These are phyloP conservation scores for Echinosophora koreensis DNA, from an alignment of 306 rosid species.

Conservation along the genomic window DNA sequence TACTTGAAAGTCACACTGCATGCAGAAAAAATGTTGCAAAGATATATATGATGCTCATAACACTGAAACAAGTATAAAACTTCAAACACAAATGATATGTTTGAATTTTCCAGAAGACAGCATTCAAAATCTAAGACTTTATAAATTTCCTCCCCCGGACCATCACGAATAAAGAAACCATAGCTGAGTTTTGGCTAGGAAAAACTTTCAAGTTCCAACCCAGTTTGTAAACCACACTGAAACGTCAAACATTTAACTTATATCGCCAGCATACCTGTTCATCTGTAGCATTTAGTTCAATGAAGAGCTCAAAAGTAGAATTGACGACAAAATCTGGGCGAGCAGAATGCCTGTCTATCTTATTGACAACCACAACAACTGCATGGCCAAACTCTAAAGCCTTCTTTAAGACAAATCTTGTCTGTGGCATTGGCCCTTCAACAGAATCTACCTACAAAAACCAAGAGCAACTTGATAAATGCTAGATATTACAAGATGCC, in stretches of 20 bases:
- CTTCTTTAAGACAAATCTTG: slow-evolving; percentile 98
- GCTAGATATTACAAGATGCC: slow-evolving; percentile 31
- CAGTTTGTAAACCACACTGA: slow-evolving; percentile 8
- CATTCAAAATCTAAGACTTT: slow-evolving; percentile 24
- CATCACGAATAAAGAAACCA: slow-evolving; percentile 30
- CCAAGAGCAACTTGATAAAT: slow-evolving; percentile 41
- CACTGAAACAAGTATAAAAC: slow-evolving; percentile 37
- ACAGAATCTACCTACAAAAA: slow-evolving; percentile 92
- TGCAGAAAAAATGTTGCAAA: slow-evolving; percentile 46
- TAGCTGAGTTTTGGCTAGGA: slow-evolving; percentile 16
- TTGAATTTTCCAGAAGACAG: slow-evolving; percentile 25
- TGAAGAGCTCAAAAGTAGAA: slow-evolving; percentile 96
- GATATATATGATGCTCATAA: slow-evolving; percentile 2
- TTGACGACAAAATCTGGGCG: slow-evolving; percentile 94
- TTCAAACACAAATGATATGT: slow-evolving; percentile 29
- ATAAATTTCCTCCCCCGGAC: slow-evolving; percentile 21
- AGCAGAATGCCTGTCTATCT: slow-evolving; percentile 94
- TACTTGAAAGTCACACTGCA: slow-evolving; percentile 94
- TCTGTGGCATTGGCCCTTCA: slow-evolving; percentile 99
- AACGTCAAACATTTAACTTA: slow-evolving; percentile 27
- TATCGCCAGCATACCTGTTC: slow-evolving; percentile 72
- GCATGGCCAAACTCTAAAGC: slow-evolving; percentile 98
- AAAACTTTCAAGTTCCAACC: slow-evolving; percentile 25
- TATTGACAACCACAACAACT: slow-evolving; percentile 97
- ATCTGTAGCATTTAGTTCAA: slow-evolving; percentile 94